Conservation (phyloP, 2,329 filamentous ascomycete species). For the Talaromyces sp. region DNA sequence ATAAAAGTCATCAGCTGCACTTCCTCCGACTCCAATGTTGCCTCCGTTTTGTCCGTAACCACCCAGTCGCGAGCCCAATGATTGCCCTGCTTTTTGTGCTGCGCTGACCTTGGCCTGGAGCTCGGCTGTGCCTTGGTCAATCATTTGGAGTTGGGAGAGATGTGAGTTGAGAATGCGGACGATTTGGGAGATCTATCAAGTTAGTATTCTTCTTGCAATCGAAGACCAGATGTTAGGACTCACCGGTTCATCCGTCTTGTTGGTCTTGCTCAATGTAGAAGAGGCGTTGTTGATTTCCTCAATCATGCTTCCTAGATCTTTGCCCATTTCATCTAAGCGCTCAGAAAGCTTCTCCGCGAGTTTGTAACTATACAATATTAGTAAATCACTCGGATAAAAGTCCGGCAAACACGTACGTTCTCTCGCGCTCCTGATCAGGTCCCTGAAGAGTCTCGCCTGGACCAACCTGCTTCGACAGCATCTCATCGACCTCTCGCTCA, state of each 20-base stretch:
- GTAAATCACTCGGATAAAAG: not conserved
- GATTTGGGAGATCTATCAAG: conserved; percentile 77
- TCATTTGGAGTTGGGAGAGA: conserved; percentile 85
- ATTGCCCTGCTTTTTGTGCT: conserved; percentile 73
- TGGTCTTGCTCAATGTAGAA: conserved; percentile 82
- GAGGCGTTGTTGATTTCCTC: conserved; percentile 95
- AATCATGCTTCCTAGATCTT: conserved; percentile 92
- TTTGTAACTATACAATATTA: conserved; percentile 60
- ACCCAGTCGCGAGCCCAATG: conserved; percentile 43
- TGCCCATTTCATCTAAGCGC: conserved; percentile 87
- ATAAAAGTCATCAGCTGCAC: conserved; percentile 85
- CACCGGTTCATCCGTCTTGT: conserved; percentile 83
- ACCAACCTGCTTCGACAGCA: conserved; percentile 78
- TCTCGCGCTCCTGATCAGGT: conserved; percentile 91
- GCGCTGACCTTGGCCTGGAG: conserved; percentile 78
- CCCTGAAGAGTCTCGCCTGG: conserved; percentile 73
- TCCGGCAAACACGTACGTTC: conserved; percentile 59
- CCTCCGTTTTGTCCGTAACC: conserved; percentile 36
- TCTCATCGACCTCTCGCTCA: conserved; percentile 83
- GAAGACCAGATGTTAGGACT: conserved; percentile 37
- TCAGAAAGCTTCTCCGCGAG: conserved; percentile 89
- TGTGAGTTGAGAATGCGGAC: conserved; percentile 93
- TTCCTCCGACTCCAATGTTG: conserved; percentile 48
- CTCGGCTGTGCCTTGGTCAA: conserved; percentile 78
- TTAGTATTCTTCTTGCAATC: not conserved